phyloP scores from a whole-genome alignment of 257 asterid genomes.

The Asclepias syriaca region DNA sequence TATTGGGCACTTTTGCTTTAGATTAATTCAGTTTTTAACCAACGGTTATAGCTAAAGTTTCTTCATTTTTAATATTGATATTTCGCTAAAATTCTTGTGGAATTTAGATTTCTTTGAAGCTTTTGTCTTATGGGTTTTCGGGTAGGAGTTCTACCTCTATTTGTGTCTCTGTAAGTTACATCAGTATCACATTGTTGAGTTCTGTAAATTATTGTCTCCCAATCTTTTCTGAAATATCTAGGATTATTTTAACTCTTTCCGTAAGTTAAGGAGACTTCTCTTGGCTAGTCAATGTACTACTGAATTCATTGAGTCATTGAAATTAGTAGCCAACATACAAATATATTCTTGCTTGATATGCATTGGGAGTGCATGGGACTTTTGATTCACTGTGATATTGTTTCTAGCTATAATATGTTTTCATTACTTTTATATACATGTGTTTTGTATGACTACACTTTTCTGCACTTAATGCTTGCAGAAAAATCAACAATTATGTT shows the following conservation, averaged over 20 bases:
- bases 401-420: background rate
- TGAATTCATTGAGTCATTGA: background rate
- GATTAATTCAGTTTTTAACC: background rate
- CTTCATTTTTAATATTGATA: background rate
- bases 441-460: background rate
- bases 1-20: background rate
- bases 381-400: background rate
- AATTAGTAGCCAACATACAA: background rate
- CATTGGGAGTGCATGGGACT: background rate
- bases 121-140: background rate
- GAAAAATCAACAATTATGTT: background rate
- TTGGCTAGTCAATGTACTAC: background rate
- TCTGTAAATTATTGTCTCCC: background rate
- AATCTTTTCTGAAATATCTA: background rate
- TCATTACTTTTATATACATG: background rate
- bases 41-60: background rate
- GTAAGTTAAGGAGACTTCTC: background rate
- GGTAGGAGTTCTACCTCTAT: background rate
- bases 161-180: background rate
- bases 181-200: slow-evolving; percentile 4
- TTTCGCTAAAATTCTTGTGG: background rate
- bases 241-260: background rate
- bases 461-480: background rate
- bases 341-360: background rate
- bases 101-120: background rate